Evolutionary conservation across 2,329 filamentous ascomycete genomes (phyloP), one percentile per base, ranked within the genome.

Genomic region (Calonectria pseudoturangicola): DNA sequence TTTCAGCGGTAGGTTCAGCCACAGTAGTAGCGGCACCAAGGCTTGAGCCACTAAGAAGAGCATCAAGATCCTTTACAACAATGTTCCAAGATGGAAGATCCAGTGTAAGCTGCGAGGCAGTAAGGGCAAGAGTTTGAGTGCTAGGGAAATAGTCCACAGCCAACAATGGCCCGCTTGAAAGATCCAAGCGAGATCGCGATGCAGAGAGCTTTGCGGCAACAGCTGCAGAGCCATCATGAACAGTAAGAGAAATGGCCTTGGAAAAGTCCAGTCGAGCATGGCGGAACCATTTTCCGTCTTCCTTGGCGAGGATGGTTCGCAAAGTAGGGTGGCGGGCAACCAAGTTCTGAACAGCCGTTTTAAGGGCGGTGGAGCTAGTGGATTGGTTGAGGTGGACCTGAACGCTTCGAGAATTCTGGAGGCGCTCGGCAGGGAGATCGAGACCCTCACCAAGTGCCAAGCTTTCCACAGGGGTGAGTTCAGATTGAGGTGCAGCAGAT

Each of bases 21-120:
- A 48, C 54, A 16, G 21, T 3, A 5, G 36, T 12, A 2, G 4
- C 8, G 5, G 54, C 10, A 27, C 33, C 25, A 13, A 60, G 54
- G 8, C 33, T 9, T 7, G 33, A 41, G 7, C 54, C 54, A 15
- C 36, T 41, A 9, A 60, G 33, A 12, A 60, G 54, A 13, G 54
- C 21, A 60, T 60, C 54, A 15, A 60, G 33, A 27, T 60, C 54
- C 54, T 25, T 60, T 5, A 60, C 25, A 10, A 60, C 54, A 27
- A 16, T 60, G 12, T 60, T 41, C 54, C 54, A 60, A 2, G 54
- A 60, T 60, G n/a, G 54, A 25, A 60, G 54, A 7, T 60, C 54
- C 3, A 60, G 33, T 1, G 54, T 60, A 3, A 60, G n/a, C 9
- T 60, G 54, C 0, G 54, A 60, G 8, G 54, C 54, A 41, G 54